A percentile compares a stretch with the other conserved stretches of the same genome.
phyloP scores from a whole-genome alignment of 768 basidiomycete species.

The Hygrophorus russula region DNA sequence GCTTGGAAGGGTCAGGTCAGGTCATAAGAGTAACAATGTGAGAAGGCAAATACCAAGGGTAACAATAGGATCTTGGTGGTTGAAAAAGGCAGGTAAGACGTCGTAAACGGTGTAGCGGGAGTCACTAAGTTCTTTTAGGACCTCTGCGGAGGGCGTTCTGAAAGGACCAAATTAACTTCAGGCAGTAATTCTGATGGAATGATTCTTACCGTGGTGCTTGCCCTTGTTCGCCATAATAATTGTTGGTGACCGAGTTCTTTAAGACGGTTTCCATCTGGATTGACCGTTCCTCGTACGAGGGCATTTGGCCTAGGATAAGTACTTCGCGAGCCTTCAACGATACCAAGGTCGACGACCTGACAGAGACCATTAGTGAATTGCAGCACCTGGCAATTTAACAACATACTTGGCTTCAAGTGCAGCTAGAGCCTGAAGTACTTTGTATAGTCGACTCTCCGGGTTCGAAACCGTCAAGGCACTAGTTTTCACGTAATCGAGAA shows the following conservation, averaged over 20 bases:
- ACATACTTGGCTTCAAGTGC: slow-evolving; percentile 80
- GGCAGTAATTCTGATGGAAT: background rate
- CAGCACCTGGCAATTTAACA: background rate
- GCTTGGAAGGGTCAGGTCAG: slow-evolving; percentile 33
- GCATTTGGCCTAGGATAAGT: slow-evolving; percentile 91
- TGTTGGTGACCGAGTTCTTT: slow-evolving; percentile 76
- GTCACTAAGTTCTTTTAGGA: slow-evolving; percentile 88
- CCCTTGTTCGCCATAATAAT: slow-evolving; percentile 82
- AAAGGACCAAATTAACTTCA: slow-evolving; percentile 9
- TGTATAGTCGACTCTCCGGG: slow-evolving; percentile 60
- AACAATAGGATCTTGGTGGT: slow-evolving; percentile 74
- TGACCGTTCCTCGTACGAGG: slow-evolving; percentile 90
- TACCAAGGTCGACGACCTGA: slow-evolving; percentile 81
- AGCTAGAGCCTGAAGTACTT: slow-evolving; percentile 73
- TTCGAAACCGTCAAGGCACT: slow-evolving; percentile 68
- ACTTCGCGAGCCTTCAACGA: slow-evolving; percentile 96
- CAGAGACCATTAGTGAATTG: background rate
- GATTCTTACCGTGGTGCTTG: slow-evolving; percentile 40
- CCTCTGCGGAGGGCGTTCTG: slow-evolving; percentile 76
- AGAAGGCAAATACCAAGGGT: slow-evolving; percentile 47
- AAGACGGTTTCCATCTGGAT: slow-evolving; percentile 92
- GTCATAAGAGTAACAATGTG: background rate
- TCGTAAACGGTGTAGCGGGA: slow-evolving; percentile 96
- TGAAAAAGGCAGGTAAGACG: slow-evolving; percentile 93
- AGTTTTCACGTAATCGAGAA: slow-evolving; percentile 85